Evolutionary conservation across 2,329 filamentous ascomycete genomes (phyloP).

Genomic region (Paecilomyces sp.): DNA sequence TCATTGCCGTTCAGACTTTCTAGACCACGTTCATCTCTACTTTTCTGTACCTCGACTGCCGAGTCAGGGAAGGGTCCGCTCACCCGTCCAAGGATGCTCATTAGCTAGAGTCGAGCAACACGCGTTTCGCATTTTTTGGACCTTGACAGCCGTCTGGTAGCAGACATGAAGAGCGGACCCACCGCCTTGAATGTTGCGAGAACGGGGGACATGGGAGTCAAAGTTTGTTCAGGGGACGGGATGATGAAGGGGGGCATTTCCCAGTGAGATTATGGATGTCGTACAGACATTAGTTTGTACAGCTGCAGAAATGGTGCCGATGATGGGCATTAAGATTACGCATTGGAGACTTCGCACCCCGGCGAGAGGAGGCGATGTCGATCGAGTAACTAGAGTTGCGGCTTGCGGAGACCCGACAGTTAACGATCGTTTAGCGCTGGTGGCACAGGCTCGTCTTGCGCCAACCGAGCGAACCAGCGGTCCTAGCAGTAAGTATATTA

Average conservation of each 20-base stretch:
- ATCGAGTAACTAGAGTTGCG: not conserved
- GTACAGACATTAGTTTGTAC: not conserved
- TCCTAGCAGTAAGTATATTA: not conserved
- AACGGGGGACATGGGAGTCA: not conserved
- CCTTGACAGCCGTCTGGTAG: not conserved
- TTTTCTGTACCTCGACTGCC: not conserved
- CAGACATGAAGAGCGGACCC: not conserved
- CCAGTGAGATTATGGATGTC: not conserved
- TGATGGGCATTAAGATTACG: not conserved
- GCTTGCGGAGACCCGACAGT: not conserved
- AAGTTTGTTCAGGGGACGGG: not conserved
- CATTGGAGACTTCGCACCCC: not conserved
- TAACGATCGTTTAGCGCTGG: not conserved
- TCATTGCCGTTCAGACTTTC: not conserved
- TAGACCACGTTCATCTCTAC: not conserved
- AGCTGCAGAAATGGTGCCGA: not conserved
- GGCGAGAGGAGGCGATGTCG: not conserved
- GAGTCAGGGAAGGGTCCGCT: not conserved
- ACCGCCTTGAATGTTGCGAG: not conserved
- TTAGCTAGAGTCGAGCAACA: not conserved
- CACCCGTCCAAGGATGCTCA: not conserved
- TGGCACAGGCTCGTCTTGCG: not conserved
- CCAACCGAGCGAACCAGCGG: not conserved
- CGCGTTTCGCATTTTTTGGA: not conserved
- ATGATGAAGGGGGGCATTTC: not conserved